Evolutionary conservation across 768 basidiomycete species (phyloP), one percentile per base, ranked within the genome.

Genomic region (Suillus fuscotomentosus): DNA sequence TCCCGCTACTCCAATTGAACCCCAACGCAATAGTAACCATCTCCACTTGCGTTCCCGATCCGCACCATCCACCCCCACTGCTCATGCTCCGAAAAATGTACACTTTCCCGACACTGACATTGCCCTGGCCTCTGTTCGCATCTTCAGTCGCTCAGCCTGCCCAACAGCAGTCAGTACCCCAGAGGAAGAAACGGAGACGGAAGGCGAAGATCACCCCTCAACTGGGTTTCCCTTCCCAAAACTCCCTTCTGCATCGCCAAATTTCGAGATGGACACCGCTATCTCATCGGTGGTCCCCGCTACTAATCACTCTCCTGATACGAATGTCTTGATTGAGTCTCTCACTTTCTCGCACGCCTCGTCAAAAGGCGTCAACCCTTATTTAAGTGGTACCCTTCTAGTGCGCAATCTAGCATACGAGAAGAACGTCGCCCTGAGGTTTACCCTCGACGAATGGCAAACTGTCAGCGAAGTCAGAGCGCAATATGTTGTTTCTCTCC

Each of bases 401-500:
- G 94, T 95, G 22, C 86, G 89, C 68, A 98, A 99, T 74, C 68
- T 97, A 61, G 80, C 91, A 0, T 99, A 91, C 66, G 88, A 92
- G 74, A 99, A 99, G 77, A 82, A 84, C 60, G 89, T 98, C 54
- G 88, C 85, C 0, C 83, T 97, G 0, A 81, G 96, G 1, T 99
- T 96, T 74, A 98, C 97, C 2, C 81, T 97, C 55, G 97, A 98
- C 75, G 88, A 91, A 56, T 99, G 97, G 97, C 87, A 90, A 67
- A 99, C 96, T 3, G 92, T 92, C 0, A 89, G 87, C 50, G 97
- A 99, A 73, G 94, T 97, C 39, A 66, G 76, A 50, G 89, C 83
- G n/a, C 76, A 71, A 54, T 76, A 88, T 65, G 70, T 77, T 43
- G 75, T 75, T n/a, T 82, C 81, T 20, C 71, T 88, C 34, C 66